phyloP scores from a whole-genome alignment of 371 early-diverging fungal species.

The Mucor circinelloides region DNA sequence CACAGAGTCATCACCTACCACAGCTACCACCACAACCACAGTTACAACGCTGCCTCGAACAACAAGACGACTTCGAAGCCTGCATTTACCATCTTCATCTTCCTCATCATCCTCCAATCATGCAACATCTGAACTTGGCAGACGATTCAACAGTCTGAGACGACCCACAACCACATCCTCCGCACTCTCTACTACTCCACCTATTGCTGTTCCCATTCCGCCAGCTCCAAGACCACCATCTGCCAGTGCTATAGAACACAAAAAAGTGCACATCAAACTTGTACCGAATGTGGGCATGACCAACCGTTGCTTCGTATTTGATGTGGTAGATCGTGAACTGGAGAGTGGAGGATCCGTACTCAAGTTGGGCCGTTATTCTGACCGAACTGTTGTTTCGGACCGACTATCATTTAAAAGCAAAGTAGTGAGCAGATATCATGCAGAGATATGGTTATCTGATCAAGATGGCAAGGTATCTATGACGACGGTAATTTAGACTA shows the following conservation, averaged over 20 bases:
- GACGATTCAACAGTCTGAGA: slow-evolving; percentile 24
- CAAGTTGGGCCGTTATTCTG: slow-evolving; percentile 79
- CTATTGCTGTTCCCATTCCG: not conserved
- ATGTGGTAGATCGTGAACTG: slow-evolving; percentile 74
- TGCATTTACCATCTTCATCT: slow-evolving; percentile 19
- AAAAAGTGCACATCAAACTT: slow-evolving; percentile 59
- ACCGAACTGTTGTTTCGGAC: slow-evolving; percentile 62
- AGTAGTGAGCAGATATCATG: slow-evolving; percentile 79
- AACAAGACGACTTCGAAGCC: slow-evolving; percentile 19
- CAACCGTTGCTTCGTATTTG: slow-evolving; percentile 73
- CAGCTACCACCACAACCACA: slow-evolving; percentile 4
- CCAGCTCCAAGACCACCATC: not conserved
- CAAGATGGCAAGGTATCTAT: slow-evolving; percentile 28
- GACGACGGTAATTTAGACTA: slow-evolving; percentile 5
- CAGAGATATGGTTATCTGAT: slow-evolving; percentile 72
- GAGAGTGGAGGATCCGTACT: slow-evolving; percentile 57
- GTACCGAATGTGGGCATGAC: slow-evolving; percentile 68
- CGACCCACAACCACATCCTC: slow-evolving; percentile 2
- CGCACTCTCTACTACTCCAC: not conserved
- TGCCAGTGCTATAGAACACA: not conserved
- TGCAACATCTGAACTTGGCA: slow-evolving; percentile 5
- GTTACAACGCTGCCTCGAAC: not conserved
- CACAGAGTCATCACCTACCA: not conserved
- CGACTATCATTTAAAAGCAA: slow-evolving; percentile 78
- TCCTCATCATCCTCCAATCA: not conserved